These are phyloP conservation scores for Rasamsonia emersonii DNA, from an alignment of 2,329 filamentous ascomycete genomes.

Conservation along the genomic window DNA sequence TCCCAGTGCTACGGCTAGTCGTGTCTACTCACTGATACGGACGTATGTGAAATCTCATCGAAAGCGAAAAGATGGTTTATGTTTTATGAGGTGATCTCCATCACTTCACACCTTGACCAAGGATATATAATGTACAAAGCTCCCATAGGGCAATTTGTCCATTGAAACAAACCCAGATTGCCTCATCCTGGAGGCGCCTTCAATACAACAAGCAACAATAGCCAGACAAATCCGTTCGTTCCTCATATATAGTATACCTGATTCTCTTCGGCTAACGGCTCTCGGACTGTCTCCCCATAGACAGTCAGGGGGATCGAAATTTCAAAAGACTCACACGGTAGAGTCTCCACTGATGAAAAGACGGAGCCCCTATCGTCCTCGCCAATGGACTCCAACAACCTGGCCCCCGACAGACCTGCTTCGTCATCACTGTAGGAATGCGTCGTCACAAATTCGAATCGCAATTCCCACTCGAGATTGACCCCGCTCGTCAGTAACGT, in stretches of 20 bases:
- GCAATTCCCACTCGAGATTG: slow-evolving; percentile 76
- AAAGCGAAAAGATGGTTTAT: too few relatives aligned
- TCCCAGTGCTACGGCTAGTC: too few relatives aligned
- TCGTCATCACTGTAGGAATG: slow-evolving; percentile 35
- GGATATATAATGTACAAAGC: too few relatives aligned
- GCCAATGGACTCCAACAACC: slow-evolving; percentile 69
- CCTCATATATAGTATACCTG: slow-evolving; percentile 34
- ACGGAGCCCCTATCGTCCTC: slow-evolving; percentile 71
- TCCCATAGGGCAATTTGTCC: too few relatives aligned
- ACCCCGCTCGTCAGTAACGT: slow-evolving; percentile 89
- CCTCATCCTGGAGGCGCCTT: too few relatives aligned
- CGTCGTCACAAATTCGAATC: slow-evolving; percentile 87
- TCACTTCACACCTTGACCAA: too few relatives aligned
- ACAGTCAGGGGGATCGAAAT: slow-evolving; percentile 76
- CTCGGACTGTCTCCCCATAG: slow-evolving; percentile 52
- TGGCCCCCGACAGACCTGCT: slow-evolving; percentile 29
- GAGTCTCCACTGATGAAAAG: slow-evolving; percentile 65
- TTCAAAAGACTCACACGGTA: slow-evolving; percentile 84
- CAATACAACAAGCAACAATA: too few relatives aligned
- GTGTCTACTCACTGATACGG: too few relatives aligned
- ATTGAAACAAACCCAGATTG: too few relatives aligned
- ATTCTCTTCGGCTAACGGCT: slow-evolving; percentile 30
- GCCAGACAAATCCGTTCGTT: too few relatives aligned
- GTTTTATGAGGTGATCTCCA: too few relatives aligned
- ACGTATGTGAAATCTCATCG: too few relatives aligned